Conservation (phyloP, 805 yeast species). For the Myxozyma nipponensis region DNA sequence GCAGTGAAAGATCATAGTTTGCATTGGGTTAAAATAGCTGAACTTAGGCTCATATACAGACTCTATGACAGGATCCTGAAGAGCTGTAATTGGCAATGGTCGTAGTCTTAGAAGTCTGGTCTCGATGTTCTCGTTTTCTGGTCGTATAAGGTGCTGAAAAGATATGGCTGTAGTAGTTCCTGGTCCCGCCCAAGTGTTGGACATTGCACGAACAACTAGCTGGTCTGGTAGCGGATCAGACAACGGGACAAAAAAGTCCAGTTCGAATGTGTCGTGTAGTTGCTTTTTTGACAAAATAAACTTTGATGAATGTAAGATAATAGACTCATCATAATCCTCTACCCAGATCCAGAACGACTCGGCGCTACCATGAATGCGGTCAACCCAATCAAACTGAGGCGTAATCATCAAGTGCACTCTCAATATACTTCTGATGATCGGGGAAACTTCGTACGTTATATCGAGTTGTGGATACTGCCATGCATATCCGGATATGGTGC, state of each 20-base stretch:
- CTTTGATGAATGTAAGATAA: slow-evolving; percentile 77
- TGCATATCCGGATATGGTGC: slow-evolving; percentile 53
- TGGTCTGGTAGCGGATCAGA: slow-evolving; percentile 89
- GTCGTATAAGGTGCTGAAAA: slow-evolving; percentile 84
- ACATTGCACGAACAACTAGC: slow-evolving; percentile 68
- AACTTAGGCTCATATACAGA: slow-evolving; percentile 63
- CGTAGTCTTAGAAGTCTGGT: slow-evolving; percentile 76
- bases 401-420: slow-evolving; percentile 66
- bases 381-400: slow-evolving; percentile 86
- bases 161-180: slow-evolving; percentile 74
- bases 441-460: slow-evolving; percentile 79
- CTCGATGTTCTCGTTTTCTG: slow-evolving; percentile 79
- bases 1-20: slow-evolving; percentile 92
- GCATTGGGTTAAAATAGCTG: slow-evolving; percentile 95
- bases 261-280: slow-evolving; percentile 54
- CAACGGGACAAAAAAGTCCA: slow-evolving; percentile 91
- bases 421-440: slow-evolving; percentile 83
- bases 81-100: slow-evolving; percentile 80
- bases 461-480: slow-evolving; percentile 71
- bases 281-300: slow-evolving; percentile 62
- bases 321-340: slow-evolving; percentile 73
- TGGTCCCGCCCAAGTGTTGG: slow-evolving; percentile 87
- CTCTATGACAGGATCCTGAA: slow-evolving; percentile 66
- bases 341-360: slow-evolving; percentile 91
- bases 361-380: slow-evolving; percentile 70